These are phyloP conservation scores for Aspergillus eucalypticola DNA, from an alignment of 2,329 filamentous ascomycete species.

Conservation along the genomic window DNA sequence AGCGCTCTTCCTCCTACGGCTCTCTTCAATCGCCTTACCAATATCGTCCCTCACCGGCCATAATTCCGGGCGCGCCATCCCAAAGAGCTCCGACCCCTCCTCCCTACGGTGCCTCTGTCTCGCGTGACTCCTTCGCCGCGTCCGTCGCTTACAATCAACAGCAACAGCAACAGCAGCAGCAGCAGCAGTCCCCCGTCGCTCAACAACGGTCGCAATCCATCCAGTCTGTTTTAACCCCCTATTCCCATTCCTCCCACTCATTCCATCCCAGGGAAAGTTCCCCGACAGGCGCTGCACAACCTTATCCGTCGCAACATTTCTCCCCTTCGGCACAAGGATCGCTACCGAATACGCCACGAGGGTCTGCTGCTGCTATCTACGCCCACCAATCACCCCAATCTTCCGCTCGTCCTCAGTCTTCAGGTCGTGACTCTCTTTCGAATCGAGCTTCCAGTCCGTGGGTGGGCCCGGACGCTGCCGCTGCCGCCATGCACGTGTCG, in stretches of 20 bases:
- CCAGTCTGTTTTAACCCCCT: conserved; percentile 41
- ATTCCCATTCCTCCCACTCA: conserved; percentile 35
- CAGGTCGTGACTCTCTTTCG: conserved; percentile 38
- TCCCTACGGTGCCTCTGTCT: conserved; percentile 31
- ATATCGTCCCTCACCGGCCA: conserved; percentile 34
- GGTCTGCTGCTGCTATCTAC: conserved; percentile 42
- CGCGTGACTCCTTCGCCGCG: conserved; percentile 39
- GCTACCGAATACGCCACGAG: conserved; percentile 52
- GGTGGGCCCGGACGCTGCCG: conserved; percentile 31
- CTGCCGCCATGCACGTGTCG: conserved; percentile 32
- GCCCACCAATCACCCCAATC: conserved; percentile 40
- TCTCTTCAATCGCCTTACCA: conserved; percentile 45
- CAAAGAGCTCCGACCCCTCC: conserved; percentile 38
- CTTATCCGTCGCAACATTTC: conserved; percentile 36
- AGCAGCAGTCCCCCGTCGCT: conserved; percentile 41
- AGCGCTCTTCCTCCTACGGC: conserved; percentile 41
- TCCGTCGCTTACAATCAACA: conserved; percentile 32
- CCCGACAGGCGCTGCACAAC: conserved; percentile 31
- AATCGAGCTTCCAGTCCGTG: conserved; percentile 36
- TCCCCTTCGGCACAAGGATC: conserved; percentile 42
- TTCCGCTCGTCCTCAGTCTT: conserved; percentile 39
- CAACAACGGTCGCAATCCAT: conserved; percentile 42
- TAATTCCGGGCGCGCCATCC: conserved; percentile 32
- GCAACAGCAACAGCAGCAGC: conserved; percentile 34
- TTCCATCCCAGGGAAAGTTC: conserved; percentile 39